phyloP scores from a whole-genome alignment of 305 asterid genomes.

The Petunia hybrid region DNA sequence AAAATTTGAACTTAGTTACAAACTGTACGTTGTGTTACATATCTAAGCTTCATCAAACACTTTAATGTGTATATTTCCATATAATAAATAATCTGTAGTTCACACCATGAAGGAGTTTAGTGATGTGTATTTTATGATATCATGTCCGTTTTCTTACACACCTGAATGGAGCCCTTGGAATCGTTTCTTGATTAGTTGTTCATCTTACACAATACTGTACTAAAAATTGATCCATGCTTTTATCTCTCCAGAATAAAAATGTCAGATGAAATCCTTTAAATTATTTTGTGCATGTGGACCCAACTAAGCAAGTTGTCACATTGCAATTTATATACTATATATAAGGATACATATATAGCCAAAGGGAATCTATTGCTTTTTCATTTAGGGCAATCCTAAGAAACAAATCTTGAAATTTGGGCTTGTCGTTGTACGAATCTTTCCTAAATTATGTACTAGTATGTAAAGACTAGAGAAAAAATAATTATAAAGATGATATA shows the following conservation, averaged over 20 bases:
- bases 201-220: not conserved
- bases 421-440: not conserved
- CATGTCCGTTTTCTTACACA: constrained; percentile 13
- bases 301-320: constrained; percentile 46
- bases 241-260: not conserved
- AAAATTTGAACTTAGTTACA: not conserved
- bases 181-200: constrained; percentile 27
- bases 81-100: not conserved
- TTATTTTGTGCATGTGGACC: constrained; percentile 47
- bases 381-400: constrained; percentile 42
- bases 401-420: constrained; percentile 21
- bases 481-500: not conserved
- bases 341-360: too few relatives aligned
- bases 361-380: constrained; percentile 46
- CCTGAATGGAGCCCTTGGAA: constrained; percentile 35
- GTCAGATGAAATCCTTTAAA: not conserved
- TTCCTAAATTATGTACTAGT: constrained; percentile 4
- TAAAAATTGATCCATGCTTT: not conserved
- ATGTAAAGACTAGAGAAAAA: not conserved
- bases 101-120: not conserved
- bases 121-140: not conserved
- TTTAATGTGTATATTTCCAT: not conserved
- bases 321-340: too few relatives aligned
- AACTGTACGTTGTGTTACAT: not conserved
- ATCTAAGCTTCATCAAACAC: not conserved